Conservation (phyloP, 2,329 filamentous ascomycete genomes). For the Tetracladium maxilliforme region DNA sequence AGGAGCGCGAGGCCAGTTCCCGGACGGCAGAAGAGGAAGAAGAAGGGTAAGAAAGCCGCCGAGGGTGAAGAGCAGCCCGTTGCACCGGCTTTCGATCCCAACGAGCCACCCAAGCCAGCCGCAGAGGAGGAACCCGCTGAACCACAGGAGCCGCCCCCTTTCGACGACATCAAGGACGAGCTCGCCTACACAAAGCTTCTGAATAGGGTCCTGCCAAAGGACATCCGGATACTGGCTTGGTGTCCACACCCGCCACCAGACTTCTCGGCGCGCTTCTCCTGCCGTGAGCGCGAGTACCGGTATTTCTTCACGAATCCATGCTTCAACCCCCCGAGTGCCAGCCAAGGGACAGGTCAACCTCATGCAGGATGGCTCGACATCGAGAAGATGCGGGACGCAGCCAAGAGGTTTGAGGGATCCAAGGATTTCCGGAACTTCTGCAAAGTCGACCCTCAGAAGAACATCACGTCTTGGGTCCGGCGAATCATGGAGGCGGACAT, state of each 20-base stretch:
- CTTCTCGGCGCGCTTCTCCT: conserved; percentile 89
- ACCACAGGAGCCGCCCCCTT: conserved; percentile 21
- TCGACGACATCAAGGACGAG: conserved; percentile 65
- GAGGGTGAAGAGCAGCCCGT: conserved; percentile 7
- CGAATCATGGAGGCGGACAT: conserved; percentile 71
- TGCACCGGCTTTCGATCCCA: conserved; percentile 1
- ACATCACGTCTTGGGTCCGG: conserved; percentile 70
- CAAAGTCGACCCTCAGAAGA: conserved; percentile 82
- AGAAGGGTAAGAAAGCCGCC: conserved; percentile 9
- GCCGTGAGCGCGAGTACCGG: conserved; percentile 77
- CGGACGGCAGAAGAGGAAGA: conserved; percentile 8
- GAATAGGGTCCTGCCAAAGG: conserved; percentile 75
- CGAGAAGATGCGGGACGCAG: conserved; percentile 70
- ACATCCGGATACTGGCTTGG: conserved; percentile 88
- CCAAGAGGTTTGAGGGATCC: conserved; percentile 62
- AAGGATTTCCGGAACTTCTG: conserved; percentile 98
- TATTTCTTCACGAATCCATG: conserved; percentile 98
- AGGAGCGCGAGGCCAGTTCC: conserved; percentile 59
- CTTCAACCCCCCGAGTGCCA: conserved; percentile 41
- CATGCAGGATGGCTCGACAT: conserved; percentile 89
- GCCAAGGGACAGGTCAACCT: conserved; percentile 30
- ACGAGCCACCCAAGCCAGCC: conserved; percentile 1
- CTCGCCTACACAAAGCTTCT: conserved; percentile 70
- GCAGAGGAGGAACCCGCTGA: conserved; percentile 7
- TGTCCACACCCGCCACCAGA: conserved; percentile 64